Conservation (phyloP, 2,329 filamentous ascomycete genomes). For the Emmonsiellopsis sp. region DNA sequence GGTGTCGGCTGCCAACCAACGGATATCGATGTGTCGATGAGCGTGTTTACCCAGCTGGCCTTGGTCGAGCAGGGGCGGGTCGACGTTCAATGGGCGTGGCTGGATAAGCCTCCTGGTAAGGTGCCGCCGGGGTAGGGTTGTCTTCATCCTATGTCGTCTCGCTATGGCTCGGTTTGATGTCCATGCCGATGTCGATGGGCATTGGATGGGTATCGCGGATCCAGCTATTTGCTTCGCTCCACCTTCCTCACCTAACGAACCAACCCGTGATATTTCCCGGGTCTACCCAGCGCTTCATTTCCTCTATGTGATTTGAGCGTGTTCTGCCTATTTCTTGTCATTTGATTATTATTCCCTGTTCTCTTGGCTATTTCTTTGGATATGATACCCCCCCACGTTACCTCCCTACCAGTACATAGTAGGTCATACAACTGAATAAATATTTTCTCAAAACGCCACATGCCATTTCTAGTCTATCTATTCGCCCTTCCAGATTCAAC, state of each 20-base stretch:
- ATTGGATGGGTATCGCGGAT: too few relatives aligned
- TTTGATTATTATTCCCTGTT: slow-evolving; percentile 3
- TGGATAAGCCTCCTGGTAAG: slow-evolving; percentile 28
- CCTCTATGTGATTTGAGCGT: background rate
- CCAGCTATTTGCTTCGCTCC: too few relatives aligned
- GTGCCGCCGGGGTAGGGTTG: slow-evolving; percentile 4
- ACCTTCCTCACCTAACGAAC: too few relatives aligned
- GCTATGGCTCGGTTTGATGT: background rate
- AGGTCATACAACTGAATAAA: too few relatives aligned
- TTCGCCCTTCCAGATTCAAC: background rate
- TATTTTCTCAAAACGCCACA: background rate
- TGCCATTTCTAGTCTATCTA: background rate
- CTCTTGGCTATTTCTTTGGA: slow-evolving; percentile 1
- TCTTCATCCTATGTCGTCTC: background rate
- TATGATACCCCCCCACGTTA: background rate
- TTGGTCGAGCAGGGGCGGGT: slow-evolving; percentile 39
- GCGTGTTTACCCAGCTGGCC: slow-evolving; percentile 40
- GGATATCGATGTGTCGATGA: slow-evolving; percentile 42
- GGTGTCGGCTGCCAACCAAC: slow-evolving; percentile 38
- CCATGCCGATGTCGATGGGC: too few relatives aligned
- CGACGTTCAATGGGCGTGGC: slow-evolving; percentile 42
- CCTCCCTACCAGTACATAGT: background rate
- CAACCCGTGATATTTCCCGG: too few relatives aligned
- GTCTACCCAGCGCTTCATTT: too few relatives aligned
- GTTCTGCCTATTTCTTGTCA: background rate